Base-by-base conservation (phyloP, 306 rosid species). In the Trichosanthes cucumerina region DNA sequence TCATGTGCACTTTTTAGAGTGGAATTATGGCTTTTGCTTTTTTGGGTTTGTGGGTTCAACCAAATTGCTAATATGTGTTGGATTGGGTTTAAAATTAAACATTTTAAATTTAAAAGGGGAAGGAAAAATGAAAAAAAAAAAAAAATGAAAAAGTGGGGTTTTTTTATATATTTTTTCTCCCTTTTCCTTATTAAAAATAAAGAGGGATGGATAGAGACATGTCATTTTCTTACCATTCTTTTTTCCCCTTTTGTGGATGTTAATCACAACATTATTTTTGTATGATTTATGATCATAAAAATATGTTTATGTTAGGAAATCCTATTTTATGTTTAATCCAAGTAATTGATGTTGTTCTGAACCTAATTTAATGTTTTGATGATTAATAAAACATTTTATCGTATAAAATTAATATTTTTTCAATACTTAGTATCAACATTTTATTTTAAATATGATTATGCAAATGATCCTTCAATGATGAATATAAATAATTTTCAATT, bases 1-100 rank as follows among this genome's bases (percentile, higher is more conserved):
- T 71, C 43, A 72, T 72, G 77, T 72, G 41, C 77, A 24, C 77
- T 72, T 72, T 72, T 70, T 72, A 46, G 41, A 47, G 39, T 23
- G 77, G 2, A 0, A 72, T 72, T 72, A 72, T 72, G 59, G 59
- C 43, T 72, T 72, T 28, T 26, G 53, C 77, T 72, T 72, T 72
- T 23, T 70, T 21, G 76, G 76, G 54, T 68, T 39, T 71, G 77
- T 71, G 58, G 77, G 77, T 46, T 71, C 77, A 47, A 24, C 56
- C 58, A 70, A 23, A 0, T 71, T 71, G 58, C 24, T 71, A 71
- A 15, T 24, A 46, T 71, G 77, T 26, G 77, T 71, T 71, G 77
- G 39, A 71, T 71, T 44, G 0, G 7, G 3, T 44, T 6, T 41
- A 0, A 12, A 69, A 62, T 1, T 13, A 39, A 34, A 12, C 8